Evolutionary conservation across 495 filamentous ascomycete species (phyloP).

Genomic region (Penicillium cinerascens): DNA sequence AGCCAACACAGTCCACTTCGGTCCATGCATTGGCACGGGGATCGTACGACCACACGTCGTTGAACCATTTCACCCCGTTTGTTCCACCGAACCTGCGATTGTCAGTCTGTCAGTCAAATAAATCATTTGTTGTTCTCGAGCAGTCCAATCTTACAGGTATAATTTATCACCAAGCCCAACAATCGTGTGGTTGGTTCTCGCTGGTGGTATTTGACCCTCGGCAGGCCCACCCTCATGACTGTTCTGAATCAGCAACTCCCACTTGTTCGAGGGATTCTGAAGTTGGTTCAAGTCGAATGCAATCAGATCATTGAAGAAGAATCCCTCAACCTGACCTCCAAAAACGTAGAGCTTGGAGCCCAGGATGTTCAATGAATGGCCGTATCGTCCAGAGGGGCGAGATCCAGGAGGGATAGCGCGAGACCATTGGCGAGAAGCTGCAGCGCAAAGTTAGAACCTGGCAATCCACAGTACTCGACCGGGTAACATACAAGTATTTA

Average conservation of each 20-base stretch:
- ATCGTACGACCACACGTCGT: slow-evolving; percentile 97
- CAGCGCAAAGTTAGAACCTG: slow-evolving; percentile 11
- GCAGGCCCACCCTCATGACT: slow-evolving; percentile 64
- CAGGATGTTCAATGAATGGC: slow-evolving; percentile 92
- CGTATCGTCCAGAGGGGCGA: slow-evolving; percentile 86
- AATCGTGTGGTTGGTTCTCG: slow-evolving; percentile 91
- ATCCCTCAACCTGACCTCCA: slow-evolving; percentile 94
- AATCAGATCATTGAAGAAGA: slow-evolving; percentile 96
- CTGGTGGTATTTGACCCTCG: slow-evolving; percentile 69
- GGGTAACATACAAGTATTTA: slow-evolving; percentile 98
- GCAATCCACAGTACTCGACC: neutral
- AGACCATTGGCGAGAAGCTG: slow-evolving; percentile 97
- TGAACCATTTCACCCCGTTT: slow-evolving; percentile 93
- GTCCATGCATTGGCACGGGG: slow-evolving; percentile 77
- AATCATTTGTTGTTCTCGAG: no score
- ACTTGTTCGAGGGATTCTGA: slow-evolving; percentile 81
- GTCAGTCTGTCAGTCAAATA: no score
- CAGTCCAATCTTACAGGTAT: no score
- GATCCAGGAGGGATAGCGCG: slow-evolving; percentile 81
- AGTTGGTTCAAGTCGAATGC: slow-evolving; percentile 95
- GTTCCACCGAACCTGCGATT: slow-evolving; percentile 97
- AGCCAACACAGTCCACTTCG: slow-evolving; percentile 91
- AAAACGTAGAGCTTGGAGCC: slow-evolving; percentile 97
- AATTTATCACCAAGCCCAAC: no score
- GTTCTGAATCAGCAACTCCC: slow-evolving; percentile 84